Evolutionary conservation across 2,329 filamentous ascomycete species (phyloP).

Genomic region (Beauveria pseudobassiana): DNA sequence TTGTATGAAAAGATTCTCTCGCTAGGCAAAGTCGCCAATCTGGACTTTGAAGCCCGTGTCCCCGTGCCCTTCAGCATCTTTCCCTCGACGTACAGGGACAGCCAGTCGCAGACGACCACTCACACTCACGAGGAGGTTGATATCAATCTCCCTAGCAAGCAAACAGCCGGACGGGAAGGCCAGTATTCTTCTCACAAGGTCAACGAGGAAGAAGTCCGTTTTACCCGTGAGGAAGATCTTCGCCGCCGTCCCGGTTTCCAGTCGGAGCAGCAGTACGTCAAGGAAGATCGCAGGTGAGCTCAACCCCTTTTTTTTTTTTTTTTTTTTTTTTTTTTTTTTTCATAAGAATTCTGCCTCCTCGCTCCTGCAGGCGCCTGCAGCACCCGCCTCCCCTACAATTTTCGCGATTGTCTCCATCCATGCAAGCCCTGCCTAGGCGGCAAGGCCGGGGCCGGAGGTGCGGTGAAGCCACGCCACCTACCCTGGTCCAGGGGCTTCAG

Average conservation of each 20-base stretch:
- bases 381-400: constrained; percentile 8
- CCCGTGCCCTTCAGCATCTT: constrained; percentile 99
- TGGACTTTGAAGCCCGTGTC: constrained; percentile 99
- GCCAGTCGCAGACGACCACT: constrained; percentile 47
- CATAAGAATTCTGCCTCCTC: constrained; percentile 10
- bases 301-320: too few relatives aligned
- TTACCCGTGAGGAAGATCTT: constrained; percentile 71
- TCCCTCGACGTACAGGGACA: constrained; percentile 86
- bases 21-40: constrained; percentile 77
- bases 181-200: constrained; percentile 69
- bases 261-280: constrained; percentile 43
- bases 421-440: constrained; percentile 6
- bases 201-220: constrained; percentile 77
- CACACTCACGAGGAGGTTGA: constrained; percentile 82
- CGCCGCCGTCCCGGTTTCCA: constrained; percentile 63
- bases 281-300: constrained; percentile 49
- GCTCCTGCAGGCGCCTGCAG: constrained; percentile 5
- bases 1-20: constrained; percentile 59
- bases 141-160: constrained; percentile 61
- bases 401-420: constrained; percentile 1
- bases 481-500: constrained; percentile 6
- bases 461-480: constrained; percentile 4
- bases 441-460: not conserved
- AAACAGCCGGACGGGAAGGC: constrained; percentile 97
- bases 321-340: not conserved